A percentile compares a stretch with the other conserved stretches of the same genome.
phyloP scores from a whole-genome alignment of 2,329 filamentous ascomycete species.

The Botrytis byssoidea region DNA sequence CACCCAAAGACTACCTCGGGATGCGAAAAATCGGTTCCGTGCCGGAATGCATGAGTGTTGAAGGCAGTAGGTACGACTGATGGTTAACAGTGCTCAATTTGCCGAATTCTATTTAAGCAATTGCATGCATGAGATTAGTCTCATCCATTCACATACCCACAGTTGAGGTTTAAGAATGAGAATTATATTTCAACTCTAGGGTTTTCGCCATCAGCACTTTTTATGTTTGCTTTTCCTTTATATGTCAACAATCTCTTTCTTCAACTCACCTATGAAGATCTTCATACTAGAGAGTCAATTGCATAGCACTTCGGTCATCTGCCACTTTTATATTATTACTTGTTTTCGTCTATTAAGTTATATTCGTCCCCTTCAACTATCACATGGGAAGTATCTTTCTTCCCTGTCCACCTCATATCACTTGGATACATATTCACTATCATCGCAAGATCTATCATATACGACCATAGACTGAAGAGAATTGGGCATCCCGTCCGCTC shows the following conservation, averaged over 20 bases:
- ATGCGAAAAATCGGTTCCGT: neutral
- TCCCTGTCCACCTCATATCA: neutral
- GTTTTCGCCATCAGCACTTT: neutral
- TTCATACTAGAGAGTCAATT: neutral
- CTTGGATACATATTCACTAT: neutral
- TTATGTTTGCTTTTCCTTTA: neutral
- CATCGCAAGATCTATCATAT: rapidly evolving
- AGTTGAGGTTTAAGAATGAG: neutral
- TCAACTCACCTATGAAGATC: neutral
- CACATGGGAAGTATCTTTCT: neutral
- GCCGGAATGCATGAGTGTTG: neutral
- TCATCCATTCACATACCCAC: neutral
- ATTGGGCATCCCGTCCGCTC: neutral
- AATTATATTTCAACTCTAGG: neutral
- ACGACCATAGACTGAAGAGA: neutral
- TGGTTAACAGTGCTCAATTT: neutral
- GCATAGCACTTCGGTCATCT: neutral
- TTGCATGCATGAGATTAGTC: neutral
- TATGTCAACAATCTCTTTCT: neutral
- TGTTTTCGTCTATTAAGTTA: neutral
- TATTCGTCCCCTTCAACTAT: neutral
- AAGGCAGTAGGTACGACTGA: too few relatives aligned
- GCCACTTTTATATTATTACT: too few relatives aligned
- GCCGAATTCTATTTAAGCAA: neutral
- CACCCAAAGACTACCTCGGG: neutral